Conservation (phyloP, 371 early-diverging fungal species). For the Mucor circinelloides region DNA sequence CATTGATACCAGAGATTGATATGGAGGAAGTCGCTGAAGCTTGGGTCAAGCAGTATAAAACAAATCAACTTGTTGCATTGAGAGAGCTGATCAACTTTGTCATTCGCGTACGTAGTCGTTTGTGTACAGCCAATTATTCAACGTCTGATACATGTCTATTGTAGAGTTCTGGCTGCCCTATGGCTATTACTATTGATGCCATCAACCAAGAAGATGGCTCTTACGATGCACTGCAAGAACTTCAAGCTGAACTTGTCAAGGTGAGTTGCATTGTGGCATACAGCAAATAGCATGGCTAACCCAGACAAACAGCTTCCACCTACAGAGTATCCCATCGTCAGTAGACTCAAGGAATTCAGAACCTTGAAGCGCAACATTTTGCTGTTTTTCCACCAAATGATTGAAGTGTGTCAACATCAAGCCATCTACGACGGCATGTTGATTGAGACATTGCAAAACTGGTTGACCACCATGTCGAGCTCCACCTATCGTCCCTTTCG, state of each 20-base stretch:
- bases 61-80: conserved; percentile 35
- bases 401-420: conserved; percentile 63
- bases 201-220: conserved; percentile 45
- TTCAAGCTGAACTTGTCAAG: conserved; percentile 47
- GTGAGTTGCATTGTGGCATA: conserved; percentile 14
- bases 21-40: conserved; percentile 30
- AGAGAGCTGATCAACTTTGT: conserved; percentile 63
- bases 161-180: conserved; percentile 50
- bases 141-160: not conserved
- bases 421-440: conserved; percentile 64
- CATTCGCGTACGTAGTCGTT: conserved; percentile 50
- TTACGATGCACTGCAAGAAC: conserved; percentile 40
- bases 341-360: conserved; percentile 61
- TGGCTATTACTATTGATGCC: conserved; percentile 39
- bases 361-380: conserved; percentile 59
- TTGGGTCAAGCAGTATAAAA: conserved; percentile 32
- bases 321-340: conserved; percentile 69
- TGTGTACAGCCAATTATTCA: not conserved
- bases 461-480: conserved; percentile 63
- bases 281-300: not conserved
- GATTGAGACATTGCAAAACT: conserved; percentile 54
- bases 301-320: conserved; percentile 41
- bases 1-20: conserved; percentile 1
- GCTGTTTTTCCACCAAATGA: conserved; percentile 60
- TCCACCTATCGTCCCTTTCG: conserved; percentile 88